Conservation (phyloP, 225 moss, liverwort and hornwort genomes). For the Pseudisothecium myosuroides region DNA sequence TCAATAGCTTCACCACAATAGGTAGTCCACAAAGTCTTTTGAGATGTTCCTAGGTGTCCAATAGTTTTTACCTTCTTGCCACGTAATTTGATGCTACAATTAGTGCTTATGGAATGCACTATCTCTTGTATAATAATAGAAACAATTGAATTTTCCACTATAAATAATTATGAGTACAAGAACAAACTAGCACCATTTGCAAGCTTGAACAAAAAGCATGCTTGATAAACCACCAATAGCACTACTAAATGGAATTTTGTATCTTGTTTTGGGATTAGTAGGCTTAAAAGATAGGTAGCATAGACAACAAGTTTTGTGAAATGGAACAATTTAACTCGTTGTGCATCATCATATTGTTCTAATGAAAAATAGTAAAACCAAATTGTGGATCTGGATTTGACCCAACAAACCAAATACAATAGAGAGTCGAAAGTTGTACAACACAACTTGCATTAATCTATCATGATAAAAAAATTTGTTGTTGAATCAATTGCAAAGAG, state of each 20-base stretch:
- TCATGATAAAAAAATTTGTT: too few relatives aligned
- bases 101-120: background rate
- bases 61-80: background rate
- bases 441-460: too few relatives aligned
- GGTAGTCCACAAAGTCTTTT: accelerated
- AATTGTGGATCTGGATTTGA: background rate
- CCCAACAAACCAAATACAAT: too few relatives aligned
- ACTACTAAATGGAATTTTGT: too few relatives aligned
- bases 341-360: background rate
- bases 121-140: accelerated
- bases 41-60: accelerated
- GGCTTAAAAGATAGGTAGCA: background rate
- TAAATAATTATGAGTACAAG: background rate
- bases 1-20: background rate
- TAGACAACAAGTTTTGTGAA: background rate
- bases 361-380: accelerated
- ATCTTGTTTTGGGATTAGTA: background rate
- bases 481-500: too few relatives aligned
- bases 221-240: too few relatives aligned
- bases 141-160: background rate
- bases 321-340: background rate
- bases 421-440: too few relatives aligned
- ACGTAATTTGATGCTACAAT: background rate
- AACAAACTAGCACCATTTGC: background rate
- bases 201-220: too few relatives aligned